Conservation (phyloP, 768 basidiomycete genomes). For the Boletus speciosus region DNA sequence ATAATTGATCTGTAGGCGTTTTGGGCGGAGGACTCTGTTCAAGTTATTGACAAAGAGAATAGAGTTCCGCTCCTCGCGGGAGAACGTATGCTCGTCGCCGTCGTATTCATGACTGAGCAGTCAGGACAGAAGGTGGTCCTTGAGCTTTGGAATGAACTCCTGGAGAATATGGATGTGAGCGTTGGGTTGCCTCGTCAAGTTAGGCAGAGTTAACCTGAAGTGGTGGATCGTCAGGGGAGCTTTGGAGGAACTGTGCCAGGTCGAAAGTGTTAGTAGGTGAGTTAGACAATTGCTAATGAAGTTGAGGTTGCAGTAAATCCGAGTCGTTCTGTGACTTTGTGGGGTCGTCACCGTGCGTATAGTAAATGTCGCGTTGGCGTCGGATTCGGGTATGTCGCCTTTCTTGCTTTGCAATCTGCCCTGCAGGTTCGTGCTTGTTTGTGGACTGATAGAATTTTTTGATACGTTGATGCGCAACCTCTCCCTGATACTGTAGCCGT, state of each 20-base stretch:
- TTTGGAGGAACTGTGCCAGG: neutral
- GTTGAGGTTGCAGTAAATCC: no score
- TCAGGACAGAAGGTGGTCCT: neutral
- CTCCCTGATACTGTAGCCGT: slow-evolving; percentile 21
- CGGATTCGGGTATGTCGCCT: neutral
- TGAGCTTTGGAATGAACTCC: neutral
- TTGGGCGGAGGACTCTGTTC: no score
- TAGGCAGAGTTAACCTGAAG: neutral
- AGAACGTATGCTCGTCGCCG: no score
- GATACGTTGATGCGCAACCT: slow-evolving; percentile 29
- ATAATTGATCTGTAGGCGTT: no score
- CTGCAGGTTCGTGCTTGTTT: slow-evolving; percentile 8
- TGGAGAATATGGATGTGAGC: neutral
- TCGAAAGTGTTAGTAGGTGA: neutral
- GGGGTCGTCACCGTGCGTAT: no score
- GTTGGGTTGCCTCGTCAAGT: neutral
- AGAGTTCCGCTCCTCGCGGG: no score
- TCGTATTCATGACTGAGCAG: neutral
- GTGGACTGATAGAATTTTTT: slow-evolving; percentile 28
- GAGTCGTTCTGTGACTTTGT: no score
- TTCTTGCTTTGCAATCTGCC: neutral
- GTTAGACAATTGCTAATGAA: no score
- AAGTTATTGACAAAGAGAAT: no score
- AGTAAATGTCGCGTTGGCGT: neutral
- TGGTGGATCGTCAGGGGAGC: neutral